A percentile compares a stretch with the other conserved stretches of the same genome.
Conservation (phyloP, 2,329 filamentous ascomycete species). For the Escovopsis sp. region DNA sequence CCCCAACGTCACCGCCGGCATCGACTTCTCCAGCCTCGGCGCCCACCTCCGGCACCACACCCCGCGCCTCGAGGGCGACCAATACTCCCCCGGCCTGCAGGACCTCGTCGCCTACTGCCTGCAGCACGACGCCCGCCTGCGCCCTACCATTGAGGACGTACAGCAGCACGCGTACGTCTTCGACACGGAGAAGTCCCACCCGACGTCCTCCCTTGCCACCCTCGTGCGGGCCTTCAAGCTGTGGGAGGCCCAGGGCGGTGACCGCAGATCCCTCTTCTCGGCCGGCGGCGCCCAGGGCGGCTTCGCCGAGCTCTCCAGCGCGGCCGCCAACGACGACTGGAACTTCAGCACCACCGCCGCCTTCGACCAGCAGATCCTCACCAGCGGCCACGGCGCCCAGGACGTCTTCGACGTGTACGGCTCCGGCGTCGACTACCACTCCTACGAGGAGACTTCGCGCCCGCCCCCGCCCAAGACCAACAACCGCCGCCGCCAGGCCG, state of each 20-base stretch:
- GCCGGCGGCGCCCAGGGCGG: slow-evolving; percentile 40
- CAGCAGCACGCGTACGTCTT: slow-evolving; percentile 54
- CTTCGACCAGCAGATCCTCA: slow-evolving; percentile 44
- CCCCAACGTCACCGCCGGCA: slow-evolving; percentile 46
- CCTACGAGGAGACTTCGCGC: slow-evolving; percentile 34
- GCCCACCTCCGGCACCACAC: slow-evolving; percentile 43
- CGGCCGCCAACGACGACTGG: slow-evolving; percentile 44
- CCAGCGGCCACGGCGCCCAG: slow-evolving; percentile 35
- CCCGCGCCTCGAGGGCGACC: slow-evolving; percentile 54
- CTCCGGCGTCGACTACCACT: slow-evolving; percentile 32
- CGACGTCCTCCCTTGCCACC: slow-evolving; percentile 45
- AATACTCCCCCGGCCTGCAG: slow-evolving; percentile 53
- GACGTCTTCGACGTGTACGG: slow-evolving; percentile 48
- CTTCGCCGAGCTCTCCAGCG: slow-evolving; percentile 27
- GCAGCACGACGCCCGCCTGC: slow-evolving; percentile 48
- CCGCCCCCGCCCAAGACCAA: slow-evolving; percentile 35
- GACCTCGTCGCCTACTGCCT: slow-evolving; percentile 61
- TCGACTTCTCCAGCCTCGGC: slow-evolving; percentile 32
- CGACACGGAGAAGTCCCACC: slow-evolving; percentile 46
- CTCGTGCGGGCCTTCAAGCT: slow-evolving; percentile 57
- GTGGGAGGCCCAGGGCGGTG: slow-evolving; percentile 63
- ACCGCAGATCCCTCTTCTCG: slow-evolving; percentile 48
- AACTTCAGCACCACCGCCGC: slow-evolving; percentile 51
- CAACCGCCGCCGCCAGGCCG: slow-evolving; percentile 41
- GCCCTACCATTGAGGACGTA: slow-evolving; percentile 55